phyloP scores from a whole-genome alignment of 345 rosid species.

The Gossypium rotundifolium region DNA sequence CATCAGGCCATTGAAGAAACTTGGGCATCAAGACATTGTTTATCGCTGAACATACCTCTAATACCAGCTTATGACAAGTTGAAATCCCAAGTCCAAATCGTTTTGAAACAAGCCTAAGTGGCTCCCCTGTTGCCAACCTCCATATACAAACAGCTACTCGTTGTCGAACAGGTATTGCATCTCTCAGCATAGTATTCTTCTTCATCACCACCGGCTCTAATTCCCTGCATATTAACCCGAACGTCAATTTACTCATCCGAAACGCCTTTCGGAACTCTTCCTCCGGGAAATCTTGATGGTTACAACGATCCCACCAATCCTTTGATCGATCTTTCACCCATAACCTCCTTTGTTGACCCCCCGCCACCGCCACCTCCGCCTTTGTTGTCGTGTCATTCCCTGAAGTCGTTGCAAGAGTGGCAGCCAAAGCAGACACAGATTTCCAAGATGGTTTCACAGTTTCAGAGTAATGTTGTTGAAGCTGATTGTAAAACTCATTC shows the following conservation, averaged over 20 bases:
- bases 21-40: slow-evolving; percentile 49
- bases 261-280: slow-evolving; percentile 65
- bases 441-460: slow-evolving; percentile 35
- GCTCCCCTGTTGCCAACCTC: slow-evolving; percentile 58
- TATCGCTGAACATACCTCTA: slow-evolving; percentile 53
- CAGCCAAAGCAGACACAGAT: slow-evolving; percentile 15
- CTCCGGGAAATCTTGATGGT: slow-evolving; percentile 58
- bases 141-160: slow-evolving; percentile 68
- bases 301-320: slow-evolving; percentile 84
- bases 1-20: slow-evolving; percentile 50
- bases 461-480: slow-evolving; percentile 33
- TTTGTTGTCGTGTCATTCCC: slow-evolving; percentile 11
- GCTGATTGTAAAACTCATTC: slow-evolving; percentile 33
- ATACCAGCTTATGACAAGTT: slow-evolving; percentile 46
- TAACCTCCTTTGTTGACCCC: slow-evolving; percentile 42
- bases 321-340: slow-evolving; percentile 88
- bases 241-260: slow-evolving; percentile 77
- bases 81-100: slow-evolving; percentile 51
- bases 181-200: slow-evolving; percentile 65
- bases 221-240: slow-evolving; percentile 64
- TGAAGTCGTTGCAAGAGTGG: not conserved
- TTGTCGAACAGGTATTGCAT: slow-evolving; percentile 63
- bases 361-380: not conserved
- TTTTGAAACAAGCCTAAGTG: slow-evolving; percentile 44
- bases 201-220: slow-evolving; percentile 63